phyloP scores from a whole-genome alignment of 257 asterid genomes.

The Petunia axillaris region DNA sequence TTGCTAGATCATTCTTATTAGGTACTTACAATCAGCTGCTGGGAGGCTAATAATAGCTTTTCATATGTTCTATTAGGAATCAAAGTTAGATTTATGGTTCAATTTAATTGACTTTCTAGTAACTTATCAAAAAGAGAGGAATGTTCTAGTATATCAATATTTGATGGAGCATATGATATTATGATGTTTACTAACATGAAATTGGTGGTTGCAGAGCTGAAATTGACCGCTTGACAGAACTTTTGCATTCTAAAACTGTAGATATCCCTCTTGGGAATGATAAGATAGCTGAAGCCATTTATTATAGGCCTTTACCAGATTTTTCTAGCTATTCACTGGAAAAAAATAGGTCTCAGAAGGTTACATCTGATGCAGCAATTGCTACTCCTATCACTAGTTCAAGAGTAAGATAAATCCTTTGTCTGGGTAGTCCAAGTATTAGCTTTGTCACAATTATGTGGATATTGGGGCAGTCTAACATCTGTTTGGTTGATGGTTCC shows the following conservation, averaged over 20 bases:
- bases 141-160: not conserved
- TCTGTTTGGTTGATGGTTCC: constrained; percentile 38
- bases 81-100: not conserved
- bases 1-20: not conserved
- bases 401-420: constrained; percentile 26
- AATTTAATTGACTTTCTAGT: not conserved
- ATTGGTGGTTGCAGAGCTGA: constrained; percentile 28
- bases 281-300: not conserved
- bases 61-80: not conserved
- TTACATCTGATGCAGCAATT: not conserved
- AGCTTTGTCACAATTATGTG: constrained; percentile 1
- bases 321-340: not conserved
- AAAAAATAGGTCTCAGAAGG: not conserved
- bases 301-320: not conserved
- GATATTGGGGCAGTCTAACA: constrained; percentile 16
- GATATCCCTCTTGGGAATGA: constrained; percentile 29
- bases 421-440: not conserved
- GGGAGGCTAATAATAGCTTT: not conserved
- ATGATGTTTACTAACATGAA: constrained; percentile 12
- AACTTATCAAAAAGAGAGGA: not conserved
- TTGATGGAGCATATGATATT: constrained; percentile 6
- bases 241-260: constrained; percentile 28
- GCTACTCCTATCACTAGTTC: constrained; percentile 26
- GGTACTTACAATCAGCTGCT: not conserved
- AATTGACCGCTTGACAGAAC: constrained; percentile 29